Base-by-base conservation (phyloP, 164 flowering plant species). In the Dillenia suffruticosa region DNA sequence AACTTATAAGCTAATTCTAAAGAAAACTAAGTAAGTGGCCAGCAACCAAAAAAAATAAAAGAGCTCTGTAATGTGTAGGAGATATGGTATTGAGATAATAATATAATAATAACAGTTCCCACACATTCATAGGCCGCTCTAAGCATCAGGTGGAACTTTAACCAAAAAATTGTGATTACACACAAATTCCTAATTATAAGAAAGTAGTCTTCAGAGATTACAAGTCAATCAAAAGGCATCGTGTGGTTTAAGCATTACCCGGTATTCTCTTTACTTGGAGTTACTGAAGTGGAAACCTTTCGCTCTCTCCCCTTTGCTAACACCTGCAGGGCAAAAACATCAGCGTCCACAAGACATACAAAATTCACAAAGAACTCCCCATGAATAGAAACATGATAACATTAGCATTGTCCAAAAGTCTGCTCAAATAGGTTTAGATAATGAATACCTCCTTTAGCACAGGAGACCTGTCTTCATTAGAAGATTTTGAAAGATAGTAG, bases 361-460 rank as follows among this genome's bases (percentile, higher is more conserved):
- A 61, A 51, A 64, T 10, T 5, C 55, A 49, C 14, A 7, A 51
- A 17, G 40, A 32, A 32, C 40, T 32, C 46, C 55, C 44, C 9
- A 56, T 46, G 11, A 44, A 44, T 5, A 16, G 44, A 14, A 51
- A 44, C 22, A 44, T n/a, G 22, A 14, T 0, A 32, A 45, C n/a
- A n/a, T 10, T n/a, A 9, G 10, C 55, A 52, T 52, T 6, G 9
- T 0, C 48, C 9, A 45, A 46, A 10, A 11, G 44, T 14, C 12
- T 51, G 12, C 13, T 24, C 12, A 12, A 24, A 57, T 46, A 50
- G 17, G 54, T 14, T 19, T 17, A 15, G 22, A 43, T 54, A 50
- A 56, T 26, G 45, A 69, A 46, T 61, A 88, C 97, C 91, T 82
- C 76, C 65, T 74, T 72, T 64, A 71, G 51, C 9, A 32, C 50